Evolutionary conservation across 805 yeast species (phyloP), one percentile per base, ranked within the genome.

Genomic region (Yarrowia deformans): DNA sequence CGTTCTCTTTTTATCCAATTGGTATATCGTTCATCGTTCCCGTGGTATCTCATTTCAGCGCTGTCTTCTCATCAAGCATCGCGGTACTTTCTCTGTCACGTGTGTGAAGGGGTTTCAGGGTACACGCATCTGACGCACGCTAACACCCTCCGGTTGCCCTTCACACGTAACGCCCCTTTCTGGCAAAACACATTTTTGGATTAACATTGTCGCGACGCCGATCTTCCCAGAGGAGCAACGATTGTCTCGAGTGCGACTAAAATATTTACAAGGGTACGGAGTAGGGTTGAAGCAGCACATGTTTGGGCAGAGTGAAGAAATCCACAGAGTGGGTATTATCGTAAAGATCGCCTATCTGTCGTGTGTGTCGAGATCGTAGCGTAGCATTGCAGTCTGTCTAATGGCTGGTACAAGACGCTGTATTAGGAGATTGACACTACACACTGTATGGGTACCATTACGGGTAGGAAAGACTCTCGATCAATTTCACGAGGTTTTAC

Each of bases 141-240:
- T 29, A 9, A 40, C 63, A 12, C 48, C 23, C 63, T 10, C 48
- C 29, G 14, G 35, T 37, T 23, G 60, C 63, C 48, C 29, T 23
- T 23, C 23, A 40, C 46, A 39, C 23, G 37, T 9, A 39, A 56
- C 46, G 48, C 63, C 63, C 63, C 63, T 40, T 56, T 42, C 63
- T 40, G 63, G 48, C 60, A 54, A 39, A 40, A 42, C 37, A 56
- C 63, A 56, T 56, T 40, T 56, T 56, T 56, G 63, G 63, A 56
- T 56, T 56, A 56, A 29, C 63, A 56, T 56, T 56, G 63, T 54
- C 61, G 63, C 48, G 48, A 16, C 39, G 63, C 48, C 19, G 63
- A 56, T 56, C 63, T 5, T 56, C 63, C 63, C 19, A 56, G 48
- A 56, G 39, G 4, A 56, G 63, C 23, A 56, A 42, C 48, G 63